Conservation (phyloP, 805 yeast genomes). For the Trichomonascus vanleenenianus region DNA sequence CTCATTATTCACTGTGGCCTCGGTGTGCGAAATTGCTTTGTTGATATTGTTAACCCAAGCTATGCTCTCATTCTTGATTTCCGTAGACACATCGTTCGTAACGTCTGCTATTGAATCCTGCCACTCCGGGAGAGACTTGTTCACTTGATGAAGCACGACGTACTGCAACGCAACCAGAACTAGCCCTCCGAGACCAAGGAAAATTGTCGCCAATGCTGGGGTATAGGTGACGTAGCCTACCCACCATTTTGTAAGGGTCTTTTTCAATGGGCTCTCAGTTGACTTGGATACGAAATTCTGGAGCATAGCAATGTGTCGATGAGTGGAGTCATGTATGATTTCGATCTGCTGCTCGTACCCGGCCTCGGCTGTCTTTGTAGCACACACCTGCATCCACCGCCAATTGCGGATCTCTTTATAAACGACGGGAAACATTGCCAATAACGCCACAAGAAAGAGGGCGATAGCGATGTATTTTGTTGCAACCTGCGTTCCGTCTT, state of each 20-base stretch:
- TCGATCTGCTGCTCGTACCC: slow-evolving; percentile 10
- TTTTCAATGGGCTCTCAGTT: neutral
- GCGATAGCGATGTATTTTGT: neutral
- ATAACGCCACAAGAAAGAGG: neutral
- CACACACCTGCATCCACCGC: slow-evolving; percentile 36
- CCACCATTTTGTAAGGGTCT: slow-evolving; percentile 35
- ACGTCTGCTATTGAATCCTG: slow-evolving; percentile 11
- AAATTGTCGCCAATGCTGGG: slow-evolving; percentile 42
- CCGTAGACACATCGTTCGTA: slow-evolving; percentile 11
- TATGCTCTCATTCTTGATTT: slow-evolving; percentile 11
- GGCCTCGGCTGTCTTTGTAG: slow-evolving; percentile 14
- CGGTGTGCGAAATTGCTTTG: slow-evolving; percentile 39
- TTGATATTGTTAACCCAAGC: slow-evolving; percentile 56
- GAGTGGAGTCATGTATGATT: slow-evolving; percentile 14
- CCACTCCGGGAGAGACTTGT: slow-evolving; percentile 14
- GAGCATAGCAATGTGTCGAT: slow-evolving; percentile 8
- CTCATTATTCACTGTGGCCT: slow-evolving; percentile 49
- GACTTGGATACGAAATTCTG: slow-evolving; percentile 15
- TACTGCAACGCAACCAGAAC: slow-evolving; percentile 48
- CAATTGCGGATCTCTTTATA: slow-evolving; percentile 42
- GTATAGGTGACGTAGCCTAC: slow-evolving; percentile 45
- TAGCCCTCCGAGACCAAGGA: slow-evolving; percentile 52
- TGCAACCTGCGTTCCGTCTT: neutral
- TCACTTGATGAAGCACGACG: slow-evolving; percentile 33
- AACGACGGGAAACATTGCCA: slow-evolving; percentile 33